phyloP scores from a whole-genome alignment of 73 alveolate species.

The Stentor coeruleus region DNA sequence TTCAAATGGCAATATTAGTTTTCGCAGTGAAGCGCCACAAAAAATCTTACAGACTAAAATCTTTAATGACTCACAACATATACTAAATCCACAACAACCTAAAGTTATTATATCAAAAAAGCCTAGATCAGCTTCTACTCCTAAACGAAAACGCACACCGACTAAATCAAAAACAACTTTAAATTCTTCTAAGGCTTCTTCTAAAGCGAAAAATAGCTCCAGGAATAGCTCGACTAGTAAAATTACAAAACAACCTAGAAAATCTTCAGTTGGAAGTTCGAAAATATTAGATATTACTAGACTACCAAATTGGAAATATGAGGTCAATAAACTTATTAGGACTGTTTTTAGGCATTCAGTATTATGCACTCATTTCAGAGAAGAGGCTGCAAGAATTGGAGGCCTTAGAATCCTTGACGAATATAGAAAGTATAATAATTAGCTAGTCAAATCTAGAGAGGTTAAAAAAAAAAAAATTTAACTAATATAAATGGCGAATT shows the following conservation, averaged over 20 bases:
- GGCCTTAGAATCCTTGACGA: conserved; percentile 12
- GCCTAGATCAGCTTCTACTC: background rate
- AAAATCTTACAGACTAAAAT: conserved; percentile 4
- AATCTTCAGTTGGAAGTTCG: background rate
- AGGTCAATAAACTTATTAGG: background rate
- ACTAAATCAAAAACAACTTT: background rate
- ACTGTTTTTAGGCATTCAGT: conserved; percentile 16
- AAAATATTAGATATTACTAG: background rate
- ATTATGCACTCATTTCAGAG: background rate
- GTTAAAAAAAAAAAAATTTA: too few relatives aligned
- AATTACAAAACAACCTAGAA: background rate
- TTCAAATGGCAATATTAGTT: background rate
- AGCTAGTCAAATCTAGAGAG: too few relatives aligned
- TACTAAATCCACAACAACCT: background rate
- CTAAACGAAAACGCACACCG: background rate
- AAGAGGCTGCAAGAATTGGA: conserved; percentile 4
- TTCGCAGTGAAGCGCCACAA: background rate
- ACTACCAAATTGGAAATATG: conserved; percentile 13
- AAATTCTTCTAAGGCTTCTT: background rate
- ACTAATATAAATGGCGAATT: background rate
- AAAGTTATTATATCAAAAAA: background rate
- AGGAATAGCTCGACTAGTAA: background rate
- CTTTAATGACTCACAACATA: background rate
- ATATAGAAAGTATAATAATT: conserved; percentile 1
- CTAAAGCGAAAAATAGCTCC: background rate